Evolutionary conservation across 2,329 filamentous ascomycete species (phyloP), one percentile per base, ranked within the genome.

Genomic region (Trichophaea hybrida): DNA sequence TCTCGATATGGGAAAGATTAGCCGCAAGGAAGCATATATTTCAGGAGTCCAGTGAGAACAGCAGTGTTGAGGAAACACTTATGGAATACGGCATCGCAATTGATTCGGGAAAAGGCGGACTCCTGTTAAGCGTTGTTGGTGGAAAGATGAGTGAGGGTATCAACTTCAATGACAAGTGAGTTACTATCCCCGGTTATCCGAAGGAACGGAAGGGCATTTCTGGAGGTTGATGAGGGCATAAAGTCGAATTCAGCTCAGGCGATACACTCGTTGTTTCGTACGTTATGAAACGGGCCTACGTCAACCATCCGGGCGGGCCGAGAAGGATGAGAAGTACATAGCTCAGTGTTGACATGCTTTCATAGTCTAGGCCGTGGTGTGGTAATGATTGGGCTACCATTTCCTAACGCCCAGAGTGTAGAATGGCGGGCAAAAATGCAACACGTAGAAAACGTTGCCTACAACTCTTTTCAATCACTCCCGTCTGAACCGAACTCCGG

Each of bases 61-160:
- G 71, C 4, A 74, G 71, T 5, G 76, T 76, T 2, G 88, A 96
- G 43, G 80, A 85, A 5, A 77, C 90, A 0, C 79, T 98, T 2
- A 74, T 79, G 38, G 77, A 81, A 13, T 98, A 97, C 71, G 81
- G 80, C 6, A 73, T 78, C 31, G 82, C 84, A 2, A 83, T 97
- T 40, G 76, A 71, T 67, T 73, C 70, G 44, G 77, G 72, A 1
- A 76, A 78, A 52, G 90, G 90, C 0, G 91, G 86, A 0, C 74
- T 97, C 0, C 78, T 98, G 0, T 79, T 98, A 32, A 90, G 88
- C 57, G 90, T 98, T 2, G 85, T 98, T 2, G 91, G 91, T 58
- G 93, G 93, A 12, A 94, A 91, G 66, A 84, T 98, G 74, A 94
- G 88, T 60, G 93, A 98, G 73, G 93, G 93, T 65, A 98, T 98